Evolutionary conservation across 495 filamentous ascomycete genomes (phyloP), one percentile per base, ranked within the genome.

Genomic region (Choiromyces venosus): DNA sequence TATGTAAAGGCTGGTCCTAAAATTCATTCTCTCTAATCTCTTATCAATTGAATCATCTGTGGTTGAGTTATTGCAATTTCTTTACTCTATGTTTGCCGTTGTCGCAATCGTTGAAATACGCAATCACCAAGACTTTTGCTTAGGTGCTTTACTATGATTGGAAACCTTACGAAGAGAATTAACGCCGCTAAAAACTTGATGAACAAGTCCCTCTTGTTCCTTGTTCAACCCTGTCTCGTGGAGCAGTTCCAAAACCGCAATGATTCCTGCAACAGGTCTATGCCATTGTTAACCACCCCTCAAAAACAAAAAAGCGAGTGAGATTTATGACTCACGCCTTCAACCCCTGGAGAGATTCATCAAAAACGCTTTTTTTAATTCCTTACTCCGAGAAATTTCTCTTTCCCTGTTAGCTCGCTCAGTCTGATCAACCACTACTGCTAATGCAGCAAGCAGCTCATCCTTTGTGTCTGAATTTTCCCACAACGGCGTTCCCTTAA

Each of bases 371-470:
- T 77, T 75, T 66, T 71, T 71, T 37, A 75, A 38, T 37, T 79
- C 65, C 1, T 44, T 67, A 33, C 71, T 80, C 65, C 66, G 69
- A 65, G 72, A n/a, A 67, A 71, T 66, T 36, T 78, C 73, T 38
- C 37, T 67, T 68, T 81, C 74, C 70, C 79, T 73, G 56, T 76
- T 73, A 29, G n/a, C 69, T 29, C 78, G 71, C 70, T 80, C 71
- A 12, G 78, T 80, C 65, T 78, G 76, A 46, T 80, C 76, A 9
- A 81, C 46, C 6, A 76, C 56, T 1, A 80, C 75, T 6, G 70
- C 73, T 1, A 80, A 68, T 14, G 73, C 76, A 44, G 71, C 76
- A 0, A 78, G 71, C 19, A 81, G 70, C 1, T 70, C 72, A 19
- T 76, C 73, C 38, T 79, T 46, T 56, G 67, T 76, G 35, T 68